Evolutionary conservation across 2,329 filamentous ascomycete species (phyloP), one percentile per base, ranked within the genome.

Genomic region (Arachnomyces sp.): DNA sequence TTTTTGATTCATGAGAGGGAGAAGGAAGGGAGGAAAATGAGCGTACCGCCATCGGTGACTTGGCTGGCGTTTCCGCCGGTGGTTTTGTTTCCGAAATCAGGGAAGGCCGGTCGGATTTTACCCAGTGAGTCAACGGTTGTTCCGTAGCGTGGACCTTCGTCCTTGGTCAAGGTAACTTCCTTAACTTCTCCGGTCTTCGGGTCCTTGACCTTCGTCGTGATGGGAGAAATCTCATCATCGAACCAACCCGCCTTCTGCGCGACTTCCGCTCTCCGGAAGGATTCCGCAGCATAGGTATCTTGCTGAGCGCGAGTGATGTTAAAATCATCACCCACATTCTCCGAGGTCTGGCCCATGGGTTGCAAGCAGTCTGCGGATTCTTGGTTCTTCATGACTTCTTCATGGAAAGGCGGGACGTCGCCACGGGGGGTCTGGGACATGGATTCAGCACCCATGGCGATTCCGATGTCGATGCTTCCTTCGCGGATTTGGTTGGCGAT

Each of bases 341-440:
- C 92, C 44, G 84, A 90, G 2, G 92, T 98, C 78, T 94, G 93
- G 15, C 92, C 92, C 92, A 98, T 98, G 51, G 90, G 85, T 74
- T 88, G 78, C 78, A 90, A 78, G 73, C 88, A 92, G 68, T 96
- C 90, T 34, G 66, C 66, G 0, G 87, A 77, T 59, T 95, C 86
- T 60, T 87, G 83, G 67, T 75, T 84, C 56, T 74, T 69, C 52
- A 86, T 69, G 44, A 96, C 79, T 47, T 82, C 80, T 49, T 83
- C 79, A 62, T 87, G 81, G 66, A 95, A 92, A 3, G 84, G 81
- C 47, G 77, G 65, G 16, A 15, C 32, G 33, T 80, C 77, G 29
- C 87, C 73, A 15, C 74, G 66, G 38, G 82, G 83, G 44, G 80
- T 80, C 4, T 71, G 65, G 4, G 81, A 82, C 92, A 98, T 98